Conservation (phyloP, 192 early-diverging fungal genomes). For the Backusella tarrabulga region DNA sequence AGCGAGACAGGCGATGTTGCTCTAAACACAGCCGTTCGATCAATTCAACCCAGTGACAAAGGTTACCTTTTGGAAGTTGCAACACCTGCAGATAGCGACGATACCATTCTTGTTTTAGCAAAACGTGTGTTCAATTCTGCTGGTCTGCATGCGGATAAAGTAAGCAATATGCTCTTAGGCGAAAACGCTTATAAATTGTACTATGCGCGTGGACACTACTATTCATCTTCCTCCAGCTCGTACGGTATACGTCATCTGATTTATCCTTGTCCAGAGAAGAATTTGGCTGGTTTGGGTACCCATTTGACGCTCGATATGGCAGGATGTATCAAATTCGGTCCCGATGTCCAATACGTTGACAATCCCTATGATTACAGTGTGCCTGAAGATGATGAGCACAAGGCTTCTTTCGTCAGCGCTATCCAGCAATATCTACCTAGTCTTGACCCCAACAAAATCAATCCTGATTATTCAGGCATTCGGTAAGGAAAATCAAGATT, state of each 20-base stretch:
- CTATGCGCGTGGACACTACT: slow-evolving; percentile 84
- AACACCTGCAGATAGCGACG: slow-evolving; percentile 40
- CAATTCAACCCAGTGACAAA: slow-evolving; percentile 30
- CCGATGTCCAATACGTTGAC: slow-evolving; percentile 65
- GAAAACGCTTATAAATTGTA: slow-evolving; percentile 53
- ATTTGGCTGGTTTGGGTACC: slow-evolving; percentile 69
- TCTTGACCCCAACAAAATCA: slow-evolving; percentile 56
- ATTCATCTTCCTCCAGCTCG: slow-evolving; percentile 24
- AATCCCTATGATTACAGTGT: slow-evolving; percentile 58
- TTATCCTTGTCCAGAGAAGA: slow-evolving; percentile 78
- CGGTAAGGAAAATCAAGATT: slow-evolving; percentile 39
- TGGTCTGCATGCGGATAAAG: slow-evolving; percentile 67
- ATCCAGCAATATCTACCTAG: slow-evolving; percentile 63
- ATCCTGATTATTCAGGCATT: slow-evolving; percentile 75
- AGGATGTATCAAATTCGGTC: slow-evolving; percentile 77
- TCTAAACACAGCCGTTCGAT: slow-evolving; percentile 44
- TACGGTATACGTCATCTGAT: slow-evolving; percentile 53
- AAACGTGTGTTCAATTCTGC: slow-evolving; percentile 73
- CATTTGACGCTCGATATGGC: slow-evolving; percentile 81
- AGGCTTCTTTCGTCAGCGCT: slow-evolving; percentile 47
- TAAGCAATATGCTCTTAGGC: slow-evolving; percentile 46
- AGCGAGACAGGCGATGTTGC: slow-evolving; percentile 55
- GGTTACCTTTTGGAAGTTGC: slow-evolving; percentile 53
- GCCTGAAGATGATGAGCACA: slow-evolving; percentile 34
- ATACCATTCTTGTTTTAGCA: slow-evolving; percentile 52